These are phyloP conservation scores for Fraxinus dipetala DNA, from an alignment of 305 asterid genomes.

Conservation along the genomic window DNA sequence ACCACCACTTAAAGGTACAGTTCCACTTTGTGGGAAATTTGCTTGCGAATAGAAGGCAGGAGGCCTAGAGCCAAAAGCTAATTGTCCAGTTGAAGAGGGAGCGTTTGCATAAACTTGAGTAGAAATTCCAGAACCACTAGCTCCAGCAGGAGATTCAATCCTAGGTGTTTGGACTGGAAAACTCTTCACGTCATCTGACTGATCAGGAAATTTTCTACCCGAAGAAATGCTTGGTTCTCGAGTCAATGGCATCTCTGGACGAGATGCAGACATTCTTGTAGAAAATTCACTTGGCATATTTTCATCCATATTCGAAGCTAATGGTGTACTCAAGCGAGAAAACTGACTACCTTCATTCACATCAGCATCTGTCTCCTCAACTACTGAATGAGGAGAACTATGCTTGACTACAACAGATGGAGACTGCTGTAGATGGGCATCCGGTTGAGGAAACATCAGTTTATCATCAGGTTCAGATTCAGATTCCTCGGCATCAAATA, in stretches of 20 bases:
- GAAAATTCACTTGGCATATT: conserved; percentile 66
- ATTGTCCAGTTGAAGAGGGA: conserved; percentile 41
- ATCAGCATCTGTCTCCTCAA: conserved; percentile 76
- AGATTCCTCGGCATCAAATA: conserved; percentile 84
- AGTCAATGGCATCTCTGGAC: conserved; percentile 52
- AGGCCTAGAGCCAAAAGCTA: conserved; percentile 54
- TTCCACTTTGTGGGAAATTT: conserved; percentile 41
- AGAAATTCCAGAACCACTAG: conserved; percentile 42
- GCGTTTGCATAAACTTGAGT: conserved; percentile 37
- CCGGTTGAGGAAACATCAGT: conserved; percentile 77
- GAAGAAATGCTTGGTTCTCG: conserved; percentile 86
- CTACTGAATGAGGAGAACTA: conserved; percentile 70
- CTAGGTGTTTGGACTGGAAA: conserved; percentile 34
- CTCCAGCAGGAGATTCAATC: conserved; percentile 41
- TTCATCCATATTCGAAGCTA: conserved; percentile 64
- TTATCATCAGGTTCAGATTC: conserved; percentile 85
- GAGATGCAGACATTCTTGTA: conserved; percentile 70
- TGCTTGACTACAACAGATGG: conserved; percentile 51
- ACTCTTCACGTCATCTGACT: conserved; percentile 45
- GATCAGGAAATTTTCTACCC: conserved; percentile 60
- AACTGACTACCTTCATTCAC: conserved; percentile 52
- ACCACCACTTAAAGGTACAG: conserved; percentile 28
- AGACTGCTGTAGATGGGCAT: conserved; percentile 56
- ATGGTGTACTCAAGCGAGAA: conserved; percentile 54
- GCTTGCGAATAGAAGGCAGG: conserved; percentile 47